phyloP scores from a whole-genome alignment of 1,284 basidiomycete species.

The Ustilago hordei region DNA sequence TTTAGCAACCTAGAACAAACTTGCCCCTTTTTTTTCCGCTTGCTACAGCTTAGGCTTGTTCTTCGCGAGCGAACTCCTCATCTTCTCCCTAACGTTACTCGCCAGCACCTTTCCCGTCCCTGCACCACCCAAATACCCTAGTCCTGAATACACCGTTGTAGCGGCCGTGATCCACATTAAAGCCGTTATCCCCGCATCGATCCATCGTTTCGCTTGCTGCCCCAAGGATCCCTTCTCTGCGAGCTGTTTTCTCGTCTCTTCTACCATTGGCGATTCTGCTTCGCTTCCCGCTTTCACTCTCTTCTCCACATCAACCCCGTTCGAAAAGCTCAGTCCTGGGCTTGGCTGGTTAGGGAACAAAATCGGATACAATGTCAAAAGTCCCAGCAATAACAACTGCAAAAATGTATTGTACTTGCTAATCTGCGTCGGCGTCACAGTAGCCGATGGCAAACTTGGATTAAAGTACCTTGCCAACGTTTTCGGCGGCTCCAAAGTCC shows the following conservation, averaged over 20 bases:
- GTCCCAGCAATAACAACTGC: conserved; percentile 89
- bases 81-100: conserved; percentile 4
- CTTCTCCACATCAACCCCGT: neutral
- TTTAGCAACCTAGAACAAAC: neutral
- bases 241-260: conserved; percentile 3
- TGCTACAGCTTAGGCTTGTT: neutral
- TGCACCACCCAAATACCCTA: conserved; percentile 78
- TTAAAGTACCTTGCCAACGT: conserved; percentile 93
- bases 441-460: conserved; percentile 91
- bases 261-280: neutral
- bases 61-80: conserved; percentile 14
- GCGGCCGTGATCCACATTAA: conserved; percentile 83
- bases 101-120: conserved; percentile 36
- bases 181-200: conserved; percentile 60
- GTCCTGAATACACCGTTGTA: conserved; percentile 91
- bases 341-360: conserved; percentile 71
- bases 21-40: neutral
- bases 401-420: conserved; percentile 84
- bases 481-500: conserved; percentile 88
- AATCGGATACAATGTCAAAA: conserved; percentile 85
- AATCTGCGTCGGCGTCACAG: conserved; percentile 83
- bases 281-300: neutral
- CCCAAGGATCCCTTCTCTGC: neutral
- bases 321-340: conserved; percentile 14
- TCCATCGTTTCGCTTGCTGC: conserved; percentile 14